Evolutionary conservation across 805 yeast species (phyloP), one percentile per base, ranked within the genome.

Genomic region (Wickerhamiella lipophila): DNA sequence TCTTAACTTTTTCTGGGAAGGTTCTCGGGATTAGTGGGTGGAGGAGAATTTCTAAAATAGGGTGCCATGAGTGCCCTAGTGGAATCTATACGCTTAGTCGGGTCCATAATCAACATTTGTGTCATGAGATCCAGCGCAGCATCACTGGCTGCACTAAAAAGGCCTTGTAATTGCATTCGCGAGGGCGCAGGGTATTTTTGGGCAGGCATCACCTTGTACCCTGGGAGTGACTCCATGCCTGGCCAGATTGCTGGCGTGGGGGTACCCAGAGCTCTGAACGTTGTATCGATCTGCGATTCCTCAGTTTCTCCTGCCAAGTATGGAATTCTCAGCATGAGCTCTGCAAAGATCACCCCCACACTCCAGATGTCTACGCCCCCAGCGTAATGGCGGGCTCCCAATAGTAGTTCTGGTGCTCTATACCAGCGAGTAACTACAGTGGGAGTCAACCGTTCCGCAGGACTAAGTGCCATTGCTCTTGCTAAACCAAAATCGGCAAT

Each of bases 391-490:
- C 81, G 74, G 0, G 96, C 82, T 0, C 96, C 96, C 53, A 89
- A 77, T 21, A 92, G 67, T 42, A 92, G 68, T 59, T 92, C 99
- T 0, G 99, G 99, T 0, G 97, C 95, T 49, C 97, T 70, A 64
- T 92, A 92, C 99, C 99, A 92, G 52, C 97, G 68, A 2, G 99
- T 92, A 1, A 92, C 98, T 3, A 92, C 99, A 54, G 88, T 89
- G 1, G 95, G 83, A 0, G 97, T 84, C 63, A 92, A 68, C 51
- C 78, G 76, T 41, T 79, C 76, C 42, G 59, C 57, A 0, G 88
- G 84, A 21, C 58, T 41, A 15, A 80, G 72, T 0, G 94, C 89
- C 50, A 85, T 68, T 2, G 88, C 76, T 53, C 98, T 69, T 0
- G 97, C 97, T 41, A 89, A 70, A 56, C 98, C 98, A 69, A 92